Base-by-base conservation (phyloP, 2,329 filamentous ascomycete species). In the Myotisia sp. region DNA sequence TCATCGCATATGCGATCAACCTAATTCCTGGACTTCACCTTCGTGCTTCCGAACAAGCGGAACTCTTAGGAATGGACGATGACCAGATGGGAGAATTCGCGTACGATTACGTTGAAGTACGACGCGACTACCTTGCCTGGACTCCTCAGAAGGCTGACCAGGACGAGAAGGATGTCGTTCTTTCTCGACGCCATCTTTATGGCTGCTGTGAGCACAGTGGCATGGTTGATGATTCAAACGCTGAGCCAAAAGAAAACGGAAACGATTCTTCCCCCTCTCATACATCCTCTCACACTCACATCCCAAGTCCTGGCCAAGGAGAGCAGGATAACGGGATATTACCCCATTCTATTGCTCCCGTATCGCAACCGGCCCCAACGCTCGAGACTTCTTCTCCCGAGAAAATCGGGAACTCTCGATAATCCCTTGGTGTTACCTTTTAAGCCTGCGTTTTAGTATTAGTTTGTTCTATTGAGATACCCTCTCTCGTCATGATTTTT, bases 1-100 rank as follows among this genome's bases (percentile, higher is more conserved):
- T 80, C 44, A 77, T 83, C 47, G 70, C 79, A 17, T 79, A 77
- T 56, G 54, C 73, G 37, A 68, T 83, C 60, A 81, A 83, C 63
- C 65, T 76, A 42, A 64, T 82, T 29, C 78, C 78, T 0, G 77
- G 78, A 17, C 65, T 82, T 20, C 74, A 75, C 45, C 71, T 83
- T 32, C 74, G 78, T 36, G 76, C 76, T 38, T 63, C 65, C 9
- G 62, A 73, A 43, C 74, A 76, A 47, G 75, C 78, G 33, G 78
- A 82, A 59, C 68, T 81, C 34, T 62, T 78, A 16, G 78, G 78
- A 33, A 66, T 67, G 63, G 63, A 67, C 34, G 63, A 67, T 35
- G 63, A 67, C 43, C 63, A 67, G 36, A 53, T 67, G 0, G 63
- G 63, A 29, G 63, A 67, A 44, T 67, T 67, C 41, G 63, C 63